Conservation (phyloP, 768 basidiomycete species). For the Boletellus ananas region DNA sequence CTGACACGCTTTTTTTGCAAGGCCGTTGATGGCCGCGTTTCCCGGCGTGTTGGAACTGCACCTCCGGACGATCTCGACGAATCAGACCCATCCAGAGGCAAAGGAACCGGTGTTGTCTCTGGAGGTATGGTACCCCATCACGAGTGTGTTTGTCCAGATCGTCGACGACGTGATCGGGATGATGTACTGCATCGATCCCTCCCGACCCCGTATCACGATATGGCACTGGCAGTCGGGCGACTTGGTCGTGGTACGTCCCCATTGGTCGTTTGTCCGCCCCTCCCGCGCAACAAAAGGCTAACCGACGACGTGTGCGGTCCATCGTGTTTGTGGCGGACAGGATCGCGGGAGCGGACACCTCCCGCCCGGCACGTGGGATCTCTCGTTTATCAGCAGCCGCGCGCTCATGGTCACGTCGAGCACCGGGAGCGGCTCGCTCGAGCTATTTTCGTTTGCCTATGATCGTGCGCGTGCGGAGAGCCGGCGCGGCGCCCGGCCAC, state of each 20-base stretch:
- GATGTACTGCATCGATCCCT: constrained; percentile 35
- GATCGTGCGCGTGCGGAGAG: background rate
- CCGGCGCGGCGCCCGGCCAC: too few species aligned
- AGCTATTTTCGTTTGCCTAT: constrained; percentile 40
- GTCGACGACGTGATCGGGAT: constrained; percentile 52
- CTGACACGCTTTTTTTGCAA: background rate
- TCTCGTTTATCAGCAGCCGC: constrained; percentile 44
- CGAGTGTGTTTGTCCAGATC: constrained; percentile 44
- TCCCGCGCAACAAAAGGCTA: too few species aligned
- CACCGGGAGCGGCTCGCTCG: constrained; percentile 34
- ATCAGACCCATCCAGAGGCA: constrained; percentile 42
- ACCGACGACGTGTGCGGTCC: too few species aligned
- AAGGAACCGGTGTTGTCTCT: constrained; percentile 24
- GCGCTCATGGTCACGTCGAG: constrained; percentile 45
- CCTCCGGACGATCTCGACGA: constrained; percentile 42
- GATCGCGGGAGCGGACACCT: constrained; percentile 22
- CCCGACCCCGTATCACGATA: constrained; percentile 24
- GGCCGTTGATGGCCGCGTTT: constrained; percentile 3
- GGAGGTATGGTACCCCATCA: constrained; percentile 21
- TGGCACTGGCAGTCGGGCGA: constrained; percentile 54
- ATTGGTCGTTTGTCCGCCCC: background rate
- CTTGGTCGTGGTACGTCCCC: constrained; percentile 39
- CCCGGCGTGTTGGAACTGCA: constrained; percentile 34
- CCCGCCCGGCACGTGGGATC: constrained; percentile 36
- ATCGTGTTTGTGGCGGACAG: constrained; percentile 19